phyloP scores from a whole-genome alignment of 805 yeast genomes.

The Brettanomyces anomalus region DNA sequence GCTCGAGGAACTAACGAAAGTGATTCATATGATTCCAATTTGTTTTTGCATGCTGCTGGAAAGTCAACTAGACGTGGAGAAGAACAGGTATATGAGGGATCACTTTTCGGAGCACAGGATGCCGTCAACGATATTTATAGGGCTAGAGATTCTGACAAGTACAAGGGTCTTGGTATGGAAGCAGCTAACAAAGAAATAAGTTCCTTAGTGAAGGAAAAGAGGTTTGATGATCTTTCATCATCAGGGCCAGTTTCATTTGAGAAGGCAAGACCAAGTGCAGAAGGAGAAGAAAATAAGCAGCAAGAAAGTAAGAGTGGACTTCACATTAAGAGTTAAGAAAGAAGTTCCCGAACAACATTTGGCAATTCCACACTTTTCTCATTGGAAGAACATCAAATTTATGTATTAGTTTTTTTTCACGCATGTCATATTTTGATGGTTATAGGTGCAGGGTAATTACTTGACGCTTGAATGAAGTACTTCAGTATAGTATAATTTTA shows the following conservation, averaged over 20 bases:
- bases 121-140: slow-evolving; percentile 42
- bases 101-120: slow-evolving; percentile 46
- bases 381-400: too few relatives aligned
- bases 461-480: too few relatives aligned
- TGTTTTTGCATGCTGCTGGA: slow-evolving; percentile 37
- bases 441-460: too few relatives aligned
- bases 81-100: slow-evolving; percentile 49
- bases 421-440: too few relatives aligned
- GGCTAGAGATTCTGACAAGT: slow-evolving; percentile 19
- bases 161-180: slow-evolving; percentile 12
- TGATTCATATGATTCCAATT: slow-evolving; percentile 45
- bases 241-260: slow-evolving; percentile 21
- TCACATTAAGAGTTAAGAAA: too few relatives aligned
- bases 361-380: background rate
- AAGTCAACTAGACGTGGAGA: slow-evolving; percentile 30
- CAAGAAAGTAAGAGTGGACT: slow-evolving; percentile 1
- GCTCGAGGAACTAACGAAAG: background rate
- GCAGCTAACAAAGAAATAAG: slow-evolving; percentile 10
- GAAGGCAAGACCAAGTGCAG: slow-evolving; percentile 8
- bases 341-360: background rate
- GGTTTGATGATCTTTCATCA: slow-evolving; percentile 1
- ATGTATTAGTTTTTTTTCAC: too few relatives aligned
- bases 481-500: too few relatives aligned
- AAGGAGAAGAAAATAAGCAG: background rate
- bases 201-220: slow-evolving; percentile 13